Conservation (phyloP, 2,329 filamentous ascomycete species). For the Fusarium sp. region DNA sequence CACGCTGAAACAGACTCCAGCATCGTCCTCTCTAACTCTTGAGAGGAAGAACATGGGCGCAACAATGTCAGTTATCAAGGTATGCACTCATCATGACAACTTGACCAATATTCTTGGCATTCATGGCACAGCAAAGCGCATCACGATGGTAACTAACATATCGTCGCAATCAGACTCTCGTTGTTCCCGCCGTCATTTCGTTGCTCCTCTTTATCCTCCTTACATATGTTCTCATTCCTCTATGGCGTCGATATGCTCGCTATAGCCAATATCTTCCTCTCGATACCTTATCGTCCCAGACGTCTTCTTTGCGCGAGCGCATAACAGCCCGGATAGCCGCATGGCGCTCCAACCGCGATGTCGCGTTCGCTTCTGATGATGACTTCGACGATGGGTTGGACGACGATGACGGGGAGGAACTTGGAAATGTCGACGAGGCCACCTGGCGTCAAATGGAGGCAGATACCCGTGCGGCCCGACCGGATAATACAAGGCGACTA, state of each 20-base stretch:
- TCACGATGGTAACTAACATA: conserved; percentile 19
- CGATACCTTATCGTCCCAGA: conserved; percentile 69
- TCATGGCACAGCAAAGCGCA: not conserved
- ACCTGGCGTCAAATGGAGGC: conserved; percentile 56
- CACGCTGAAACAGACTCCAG: not conserved
- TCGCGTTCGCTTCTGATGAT: conserved; percentile 55
- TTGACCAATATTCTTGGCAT: not conserved
- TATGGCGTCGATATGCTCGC: conserved; percentile 76
- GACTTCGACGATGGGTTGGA: conserved; percentile 63
- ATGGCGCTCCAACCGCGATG: conserved; percentile 59
- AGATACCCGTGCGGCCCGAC: conserved; percentile 49
- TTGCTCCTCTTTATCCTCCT: conserved; percentile 74
- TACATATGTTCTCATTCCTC: conserved; percentile 72
- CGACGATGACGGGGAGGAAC: conserved; percentile 72
- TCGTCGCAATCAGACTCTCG: conserved; percentile 65
- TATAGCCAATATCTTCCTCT: conserved; percentile 81
- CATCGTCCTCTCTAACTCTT: not conserved
- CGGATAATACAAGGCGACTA: conserved; percentile 69
- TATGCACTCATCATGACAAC: conserved; percentile 31
- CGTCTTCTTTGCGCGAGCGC: conserved; percentile 64
- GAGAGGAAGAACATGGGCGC: conserved; percentile 46
- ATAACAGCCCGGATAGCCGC: conserved; percentile 50
- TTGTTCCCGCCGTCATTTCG: conserved; percentile 77
- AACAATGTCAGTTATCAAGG: conserved; percentile 52
- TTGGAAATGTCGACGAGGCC: conserved; percentile 68